phyloP scores from a whole-genome alignment of 176 grass and related monocot species.

The Zoysia pacifica region DNA sequence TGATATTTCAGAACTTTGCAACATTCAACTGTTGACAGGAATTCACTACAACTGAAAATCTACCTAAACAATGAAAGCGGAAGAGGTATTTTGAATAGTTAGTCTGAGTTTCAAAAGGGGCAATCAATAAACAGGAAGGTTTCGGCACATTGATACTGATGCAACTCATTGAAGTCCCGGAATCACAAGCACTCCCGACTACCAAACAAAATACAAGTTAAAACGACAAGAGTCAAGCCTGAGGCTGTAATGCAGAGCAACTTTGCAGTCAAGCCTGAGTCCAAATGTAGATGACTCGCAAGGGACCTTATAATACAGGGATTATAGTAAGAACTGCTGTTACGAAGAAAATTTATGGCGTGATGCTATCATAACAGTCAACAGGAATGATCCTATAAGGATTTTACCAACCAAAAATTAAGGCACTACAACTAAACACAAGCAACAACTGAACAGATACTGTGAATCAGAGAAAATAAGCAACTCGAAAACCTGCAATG shows the following conservation, averaged over 20 bases:
- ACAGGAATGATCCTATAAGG: conserved; percentile 4
- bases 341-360: conserved; percentile 17
- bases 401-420: neutral
- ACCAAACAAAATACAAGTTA: no score
- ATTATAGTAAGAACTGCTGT: conserved; percentile 15
- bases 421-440: conserved; percentile 14
- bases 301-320: neutral
- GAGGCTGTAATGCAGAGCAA: conserved; percentile 9
- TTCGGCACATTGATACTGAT: neutral
- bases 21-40: neutral
- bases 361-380: neutral
- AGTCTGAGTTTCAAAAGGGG: neutral
- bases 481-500: neutral
- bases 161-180: neutral
- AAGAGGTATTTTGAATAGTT: neutral
- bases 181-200: neutral
- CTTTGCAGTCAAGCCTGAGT: neutral
- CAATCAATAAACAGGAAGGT: conserved; percentile 7
- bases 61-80: conserved; percentile 12
- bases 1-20: neutral
- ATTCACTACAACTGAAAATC: neutral
- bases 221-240: conserved; percentile 19
- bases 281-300: neutral
- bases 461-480: neutral
- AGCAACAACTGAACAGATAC: neutral